Conservation (phyloP, 345 rosid genomes). For the Lepidium sativum region DNA sequence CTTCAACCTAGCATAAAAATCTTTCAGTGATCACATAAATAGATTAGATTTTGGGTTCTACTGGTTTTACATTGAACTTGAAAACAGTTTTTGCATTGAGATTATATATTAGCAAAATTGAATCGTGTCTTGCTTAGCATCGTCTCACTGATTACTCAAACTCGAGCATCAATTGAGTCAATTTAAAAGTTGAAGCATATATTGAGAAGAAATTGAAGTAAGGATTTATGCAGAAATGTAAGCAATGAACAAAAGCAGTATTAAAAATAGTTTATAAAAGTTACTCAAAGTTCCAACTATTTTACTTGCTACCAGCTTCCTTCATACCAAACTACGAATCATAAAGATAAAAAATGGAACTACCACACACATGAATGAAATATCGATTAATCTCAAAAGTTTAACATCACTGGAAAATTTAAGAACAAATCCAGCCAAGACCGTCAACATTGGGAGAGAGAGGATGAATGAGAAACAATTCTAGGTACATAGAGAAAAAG, state of each 20-base stretch:
- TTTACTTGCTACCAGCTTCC: neutral
- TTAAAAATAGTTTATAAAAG: neutral
- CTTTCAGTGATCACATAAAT: no score
- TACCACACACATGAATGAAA: neutral
- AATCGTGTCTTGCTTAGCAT: no score
- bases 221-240: neutral
- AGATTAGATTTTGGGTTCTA: no score
- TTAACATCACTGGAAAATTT: neutral
- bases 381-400: neutral
- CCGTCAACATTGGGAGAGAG: neutral
- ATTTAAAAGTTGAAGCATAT: neutral
- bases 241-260: neutral
- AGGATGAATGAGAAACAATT: neutral
- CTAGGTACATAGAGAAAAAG: neutral
- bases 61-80: no score
- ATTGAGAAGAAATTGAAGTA: neutral
- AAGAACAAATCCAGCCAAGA: conserved; percentile 4
- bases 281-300: neutral
- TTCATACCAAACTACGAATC: conserved; percentile 6
- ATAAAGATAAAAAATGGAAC: conserved; percentile 9
- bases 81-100: no score
- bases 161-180: neutral
- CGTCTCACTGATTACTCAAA: no score
- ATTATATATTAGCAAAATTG: no score
- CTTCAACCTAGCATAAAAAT: no score